Conservation (phyloP, 2,329 filamentous ascomycete species). For the Mycogone perniciosa region DNA sequence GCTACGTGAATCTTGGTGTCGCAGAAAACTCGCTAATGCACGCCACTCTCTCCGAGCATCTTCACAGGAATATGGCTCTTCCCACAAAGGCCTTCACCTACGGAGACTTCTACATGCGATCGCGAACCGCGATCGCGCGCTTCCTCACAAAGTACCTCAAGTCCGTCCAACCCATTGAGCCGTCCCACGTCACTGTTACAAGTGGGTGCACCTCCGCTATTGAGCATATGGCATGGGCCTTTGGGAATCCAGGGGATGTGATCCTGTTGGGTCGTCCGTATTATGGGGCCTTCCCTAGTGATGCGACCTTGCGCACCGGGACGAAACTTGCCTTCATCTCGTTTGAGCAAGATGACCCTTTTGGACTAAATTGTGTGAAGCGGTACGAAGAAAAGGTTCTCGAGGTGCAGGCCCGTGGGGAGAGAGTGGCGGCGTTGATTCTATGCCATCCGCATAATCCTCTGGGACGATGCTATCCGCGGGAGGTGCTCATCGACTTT, state of each 20-base stretch:
- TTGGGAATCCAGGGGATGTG: slow-evolving; percentile 34
- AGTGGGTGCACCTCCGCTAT: slow-evolving; percentile 37
- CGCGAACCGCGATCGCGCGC: slow-evolving; percentile 25
- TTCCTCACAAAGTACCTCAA: slow-evolving; percentile 32
- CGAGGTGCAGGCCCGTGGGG: slow-evolving; percentile 31
- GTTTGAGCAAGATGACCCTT: slow-evolving; percentile 39
- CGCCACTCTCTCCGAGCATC: slow-evolving; percentile 33
- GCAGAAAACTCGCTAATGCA: slow-evolving; percentile 51
- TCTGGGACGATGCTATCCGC: slow-evolving; percentile 42
- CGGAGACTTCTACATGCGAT: slow-evolving; percentile 33
- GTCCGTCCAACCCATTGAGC: slow-evolving; percentile 22
- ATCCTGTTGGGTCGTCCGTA: slow-evolving; percentile 38
- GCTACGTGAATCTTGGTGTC: slow-evolving; percentile 44
- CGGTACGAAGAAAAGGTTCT: slow-evolving; percentile 40
- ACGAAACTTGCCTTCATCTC: slow-evolving; percentile 36
- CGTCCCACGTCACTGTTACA: slow-evolving; percentile 30
- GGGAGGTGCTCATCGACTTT: slow-evolving; percentile 31
- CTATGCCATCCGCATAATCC: slow-evolving; percentile 48
- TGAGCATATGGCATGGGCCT: slow-evolving; percentile 34
- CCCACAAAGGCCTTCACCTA: slow-evolving; percentile 32
- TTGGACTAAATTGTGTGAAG: slow-evolving; percentile 33
- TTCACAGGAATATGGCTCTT: slow-evolving; percentile 32
- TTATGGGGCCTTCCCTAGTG: slow-evolving; percentile 43
- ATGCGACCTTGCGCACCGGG: slow-evolving; percentile 37
- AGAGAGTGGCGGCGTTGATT: slow-evolving; percentile 40